Evolutionary conservation across 2,329 filamentous ascomycete species (phyloP), one percentile per base, ranked within the genome.

Genomic region (Magnaporthiopsis incrustans): DNA sequence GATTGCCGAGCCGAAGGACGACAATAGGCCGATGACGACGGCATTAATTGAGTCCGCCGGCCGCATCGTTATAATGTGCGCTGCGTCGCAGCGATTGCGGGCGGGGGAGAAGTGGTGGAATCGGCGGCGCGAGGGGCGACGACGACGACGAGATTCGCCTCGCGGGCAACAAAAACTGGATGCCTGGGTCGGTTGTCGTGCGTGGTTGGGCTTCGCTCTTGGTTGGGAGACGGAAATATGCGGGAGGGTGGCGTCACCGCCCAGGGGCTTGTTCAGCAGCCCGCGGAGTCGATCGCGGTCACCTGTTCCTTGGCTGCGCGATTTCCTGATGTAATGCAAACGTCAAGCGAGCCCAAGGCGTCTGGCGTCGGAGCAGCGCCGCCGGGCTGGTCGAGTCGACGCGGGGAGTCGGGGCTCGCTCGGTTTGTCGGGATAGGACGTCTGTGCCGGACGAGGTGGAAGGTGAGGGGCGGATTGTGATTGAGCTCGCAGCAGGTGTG

Each of bases 21-120:
- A 97, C 67, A 97, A 83, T 73, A 99, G 87, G 69, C 94, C 95
- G 75, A 99, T 98, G 76, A 98, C 84, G 71, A 98, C 91, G 75
- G 94, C 94, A 68, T 85, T 87, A 69, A 87, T 75, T 57, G 50
- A 62, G 44, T 62, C 44, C 27, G 60, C 30, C 44, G 60, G 60
- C 44, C 44, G 33, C 70, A 81, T 81, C 35, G 79, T 81, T 57
- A 76, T 77, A 27, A 62, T 50, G 44, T 57, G 61, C 30, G 30
- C 25, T 27, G 33, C 3, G n/a, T 44, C 32, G 59, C 44, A 32
- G 25, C 25, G 44, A 38, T 10, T 38, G 59, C 18, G 22, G 33
- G 18, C 33, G 44, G 30, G 32, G 32, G 22, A 18, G 18, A 33
- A 30, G n/a, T 18, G 32, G 44, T 58, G 33, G 33, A 15, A 60